Base-by-base conservation (phyloP, 306 rosid genomes). In the Spatholobus suberectus region DNA sequence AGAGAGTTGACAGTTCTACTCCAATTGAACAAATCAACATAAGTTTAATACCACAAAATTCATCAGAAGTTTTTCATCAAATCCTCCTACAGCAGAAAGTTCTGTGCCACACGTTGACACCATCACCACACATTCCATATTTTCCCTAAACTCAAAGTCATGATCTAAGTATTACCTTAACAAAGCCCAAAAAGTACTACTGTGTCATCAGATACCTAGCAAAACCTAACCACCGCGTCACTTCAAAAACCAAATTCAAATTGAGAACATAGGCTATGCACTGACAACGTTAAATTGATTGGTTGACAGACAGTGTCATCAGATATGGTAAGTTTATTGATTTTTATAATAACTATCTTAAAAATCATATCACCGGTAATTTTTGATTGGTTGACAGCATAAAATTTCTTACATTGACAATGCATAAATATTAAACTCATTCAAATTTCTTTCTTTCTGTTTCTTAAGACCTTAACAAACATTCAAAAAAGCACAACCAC, bases 151-250 rank as follows among this genome's bases (percentile, higher is more conserved):
- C 43, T 55, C 58, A 40, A 6, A 71, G 24, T 70, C 27, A 29
- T 44, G 70, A 52, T 57, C 15, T 37, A 70, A 11, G 70, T 62
- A 52, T 4, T 80, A 38, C 62, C 84, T 57, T 12, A 66, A 29
- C 32, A 82, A 52, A 75, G 6, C 23, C 69, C 11, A 70, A 62
- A 52, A 52, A 6, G 20, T 13, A 51, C 2, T 38, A 5, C 20
- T 29, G 32, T 29, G 32, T 29, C 32, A 13, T 59, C 68, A 82
- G 14, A 24, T 66, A 77, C 55, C 71, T 40, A n/a, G 7, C 70
- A 75, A 2, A 37, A 6, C 41, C 5, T 37, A 37, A 29, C 41
- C 41, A 37, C 24, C 43, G 35, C 43, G 44, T 49, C 15, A 61
- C 58, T 69, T 24, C 59, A 9, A 72, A 57, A 55, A 71, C 70